Evolutionary conservation across 257 asterid genomes (phyloP), one percentile per base, ranked within the genome.

Genomic region (Mitragyna speciosa): DNA sequence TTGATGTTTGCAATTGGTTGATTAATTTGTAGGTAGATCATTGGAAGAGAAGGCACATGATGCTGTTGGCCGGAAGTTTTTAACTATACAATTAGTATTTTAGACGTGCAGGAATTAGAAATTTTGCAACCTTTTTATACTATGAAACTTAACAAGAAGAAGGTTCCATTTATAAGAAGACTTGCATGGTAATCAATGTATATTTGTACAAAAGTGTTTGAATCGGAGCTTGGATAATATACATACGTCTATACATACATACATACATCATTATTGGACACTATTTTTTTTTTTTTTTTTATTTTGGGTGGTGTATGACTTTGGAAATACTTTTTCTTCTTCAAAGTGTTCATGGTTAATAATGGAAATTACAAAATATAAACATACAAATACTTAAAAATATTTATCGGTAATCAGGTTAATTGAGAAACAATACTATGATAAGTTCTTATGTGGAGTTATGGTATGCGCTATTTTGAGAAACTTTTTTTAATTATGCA

Each of bases 1-100:
- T 43, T 61, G 59, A 33, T 43, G 79, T 76, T 76, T 7, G 72
- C 31, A 76, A 76, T 76, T 61, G 79, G 72, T 63, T 19, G 54
- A 63, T 43, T 58, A 31, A 45, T 39, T 76, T 76, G 68, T 26
- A 76, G 79, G 61, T 64, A 28, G 79, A 16, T 61, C 63, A 64
- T 64, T 45, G 26, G 79, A 76, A 76, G 70, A 58, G 51, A 20
- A 58, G 33, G 78, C 30, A 41, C 14, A 28, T 64, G 24, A 54
- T 64, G 52, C 24, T 12, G 20, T 31, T 30, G 45, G 33, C 15
- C 30, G 36, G 63, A 74, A 52, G 33, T 30, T 31, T 31, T n/a
- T 51, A 51, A 30, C 47, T 8, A 51, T 67, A 67, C 26, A 36
- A 0, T 4, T 33, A 67, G 22, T 65, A 22, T 51, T 69, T 36